Percentiles rank a stretch among this genome's conserved stretches.
These are phyloP conservation scores for Phytophthora pinifolia DNA, from an alignment of 352 stramenopile species.

Conservation along the genomic window DNA sequence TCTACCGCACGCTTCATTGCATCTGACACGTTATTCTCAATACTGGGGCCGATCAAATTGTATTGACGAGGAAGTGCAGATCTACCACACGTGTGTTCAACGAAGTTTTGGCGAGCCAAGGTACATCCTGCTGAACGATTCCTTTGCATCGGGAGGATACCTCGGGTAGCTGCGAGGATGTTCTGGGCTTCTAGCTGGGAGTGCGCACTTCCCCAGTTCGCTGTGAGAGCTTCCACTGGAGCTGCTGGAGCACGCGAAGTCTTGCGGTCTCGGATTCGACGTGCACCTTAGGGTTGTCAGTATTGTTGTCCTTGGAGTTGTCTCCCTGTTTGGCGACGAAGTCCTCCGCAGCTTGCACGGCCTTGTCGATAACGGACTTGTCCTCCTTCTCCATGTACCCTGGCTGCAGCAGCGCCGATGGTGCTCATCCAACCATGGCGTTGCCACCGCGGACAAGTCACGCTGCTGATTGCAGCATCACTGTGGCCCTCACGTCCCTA, in stretches of 20 bases:
- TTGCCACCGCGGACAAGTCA: too few relatives aligned
- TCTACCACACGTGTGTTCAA: background rate
- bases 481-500: too few relatives aligned
- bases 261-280: too few relatives aligned
- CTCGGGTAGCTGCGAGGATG: background rate
- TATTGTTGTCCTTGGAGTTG: conserved; percentile 1
- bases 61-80: background rate
- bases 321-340: conserved; percentile 30
- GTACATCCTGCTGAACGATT: too few relatives aligned
- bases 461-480: too few relatives aligned
- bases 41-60: background rate
- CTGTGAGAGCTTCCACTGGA: conserved; percentile 4
- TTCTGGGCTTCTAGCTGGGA: background rate
- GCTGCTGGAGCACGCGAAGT: conserved; percentile 7
- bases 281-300: background rate
- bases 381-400: conserved; percentile 28
- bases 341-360: conserved; percentile 26
- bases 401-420: too few relatives aligned
- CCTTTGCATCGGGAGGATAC: background rate
- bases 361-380: conserved; percentile 31
- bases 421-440: too few relatives aligned
- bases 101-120: background rate
- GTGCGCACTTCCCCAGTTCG: background rate
- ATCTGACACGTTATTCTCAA: background rate
- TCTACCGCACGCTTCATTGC: background rate